Percentiles rank a stretch among this genome's conserved stretches.
These are phyloP conservation scores for Fonsecaea pedrosoi DNA, from an alignment of 2,329 filamentous ascomycete genomes.

Conservation along the genomic window DNA sequence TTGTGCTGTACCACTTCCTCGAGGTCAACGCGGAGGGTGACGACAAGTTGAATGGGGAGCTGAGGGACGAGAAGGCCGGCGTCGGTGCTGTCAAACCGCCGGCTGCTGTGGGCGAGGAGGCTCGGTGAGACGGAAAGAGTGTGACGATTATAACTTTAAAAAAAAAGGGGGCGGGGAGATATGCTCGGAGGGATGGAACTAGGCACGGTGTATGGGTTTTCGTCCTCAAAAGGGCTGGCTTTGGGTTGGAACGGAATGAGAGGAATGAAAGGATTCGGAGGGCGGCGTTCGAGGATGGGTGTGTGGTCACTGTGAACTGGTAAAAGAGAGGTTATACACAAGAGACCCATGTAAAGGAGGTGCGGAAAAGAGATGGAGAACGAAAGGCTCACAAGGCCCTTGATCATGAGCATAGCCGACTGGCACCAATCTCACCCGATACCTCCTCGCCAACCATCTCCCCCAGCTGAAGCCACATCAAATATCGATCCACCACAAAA, in stretches of 20 bases:
- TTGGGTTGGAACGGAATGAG: no score
- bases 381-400: background rate
- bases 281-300: background rate
- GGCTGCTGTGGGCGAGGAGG: background rate
- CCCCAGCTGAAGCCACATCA: background rate
- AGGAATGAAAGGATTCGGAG: no score
- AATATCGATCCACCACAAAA: background rate
- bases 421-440: background rate
- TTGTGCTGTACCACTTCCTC: slow-evolving; percentile 94
- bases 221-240: no score
- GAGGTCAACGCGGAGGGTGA: slow-evolving; percentile 83
- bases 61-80: slow-evolving; percentile 35
- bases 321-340: background rate
- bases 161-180: no score
- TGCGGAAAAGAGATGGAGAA: background rate
- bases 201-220: background rate
- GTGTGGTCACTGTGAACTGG: background rate
- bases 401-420: background rate
- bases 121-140: background rate
- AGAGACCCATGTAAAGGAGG: background rate
- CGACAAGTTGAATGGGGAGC: slow-evolving; percentile 26
- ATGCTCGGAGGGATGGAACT: no score
- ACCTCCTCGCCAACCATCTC: background rate
- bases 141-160: no score
- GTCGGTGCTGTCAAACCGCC: slow-evolving; percentile 37